Evolutionary conservation across 1,284 basidiomycete species (phyloP).

Genomic region (Omphalotus olearius): DNA sequence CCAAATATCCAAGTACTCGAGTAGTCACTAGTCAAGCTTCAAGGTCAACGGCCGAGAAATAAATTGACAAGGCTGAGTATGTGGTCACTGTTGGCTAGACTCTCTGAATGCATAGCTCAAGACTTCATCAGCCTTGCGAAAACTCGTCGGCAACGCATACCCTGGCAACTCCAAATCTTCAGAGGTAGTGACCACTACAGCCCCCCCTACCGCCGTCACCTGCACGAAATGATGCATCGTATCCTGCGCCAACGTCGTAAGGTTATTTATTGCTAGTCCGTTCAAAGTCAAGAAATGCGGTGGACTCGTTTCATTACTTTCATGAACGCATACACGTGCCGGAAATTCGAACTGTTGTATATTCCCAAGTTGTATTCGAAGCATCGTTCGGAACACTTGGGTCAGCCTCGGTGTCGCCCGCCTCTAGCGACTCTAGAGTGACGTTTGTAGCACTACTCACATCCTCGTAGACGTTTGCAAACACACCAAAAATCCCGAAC

Average conservation of each 20-base stretch:
- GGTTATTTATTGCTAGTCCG: slow-evolving; percentile 9
- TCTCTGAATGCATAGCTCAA: slow-evolving; percentile 13
- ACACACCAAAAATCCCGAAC: slow-evolving; percentile 17
- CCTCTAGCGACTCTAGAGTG: neutral
- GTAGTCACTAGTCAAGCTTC: too few species aligned
- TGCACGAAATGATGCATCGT: slow-evolving; percentile 12
- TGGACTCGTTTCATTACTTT: slow-evolving; percentile 2
- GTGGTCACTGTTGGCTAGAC: too few species aligned
- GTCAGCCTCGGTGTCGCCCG: neutral
- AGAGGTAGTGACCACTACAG: slow-evolving; percentile 10
- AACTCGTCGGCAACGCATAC: neutral
- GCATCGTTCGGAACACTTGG: slow-evolving; percentile 11
- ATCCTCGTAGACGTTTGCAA: slow-evolving; percentile 15
- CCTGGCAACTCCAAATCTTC: slow-evolving; percentile 33
- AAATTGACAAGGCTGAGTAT: too few species aligned
- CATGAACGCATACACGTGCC: slow-evolving; percentile 11
- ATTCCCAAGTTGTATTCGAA: slow-evolving; percentile 18
- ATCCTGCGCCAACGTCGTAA: slow-evolving; percentile 6
- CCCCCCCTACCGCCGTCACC: slow-evolving; percentile 8
- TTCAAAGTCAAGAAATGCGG: slow-evolving; percentile 11
- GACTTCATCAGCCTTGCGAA: slow-evolving; percentile 3
- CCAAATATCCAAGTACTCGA: too few species aligned
- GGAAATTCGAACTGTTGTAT: slow-evolving; percentile 17
- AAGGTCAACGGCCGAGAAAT: too few species aligned
- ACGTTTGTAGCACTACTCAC: slow-evolving; percentile 8